A percentile compares a stretch with the other conserved stretches of the same genome.
These are phyloP conservation scores for Solanum chilense DNA, from an alignment of 257 asterid genomes.

Conservation along the genomic window DNA sequence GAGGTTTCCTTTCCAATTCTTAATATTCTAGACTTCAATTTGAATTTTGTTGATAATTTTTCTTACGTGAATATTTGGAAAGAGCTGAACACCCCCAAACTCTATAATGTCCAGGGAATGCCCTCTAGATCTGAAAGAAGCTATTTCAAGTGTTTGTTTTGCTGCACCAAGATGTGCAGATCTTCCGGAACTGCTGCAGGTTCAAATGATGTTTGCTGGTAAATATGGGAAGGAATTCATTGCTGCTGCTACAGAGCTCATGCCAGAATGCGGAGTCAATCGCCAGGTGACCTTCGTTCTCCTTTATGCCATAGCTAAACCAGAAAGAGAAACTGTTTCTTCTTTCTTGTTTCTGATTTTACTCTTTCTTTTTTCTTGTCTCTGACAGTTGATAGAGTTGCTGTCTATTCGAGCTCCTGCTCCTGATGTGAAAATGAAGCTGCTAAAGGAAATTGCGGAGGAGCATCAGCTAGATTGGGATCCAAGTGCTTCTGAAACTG, in stretches of 20 bases:
- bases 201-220: slow-evolving; percentile 59
- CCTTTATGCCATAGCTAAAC: not conserved
- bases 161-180: slow-evolving; percentile 99
- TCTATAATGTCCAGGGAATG: slow-evolving; percentile 57
- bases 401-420: slow-evolving; percentile 88
- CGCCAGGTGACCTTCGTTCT: slow-evolving; percentile 54
- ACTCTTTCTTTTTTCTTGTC: not conserved
- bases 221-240: slow-evolving; percentile 92
- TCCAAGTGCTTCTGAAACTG: slow-evolving; percentile 64
- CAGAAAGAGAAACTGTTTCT: not conserved
- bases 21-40: not conserved
- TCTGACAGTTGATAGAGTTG: slow-evolving; percentile 65
- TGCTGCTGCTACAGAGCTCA: slow-evolving; percentile 79
- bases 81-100: not conserved
- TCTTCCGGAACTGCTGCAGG: slow-evolving; percentile 74
- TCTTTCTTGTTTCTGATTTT: not conserved
- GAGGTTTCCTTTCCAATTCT: not conserved
- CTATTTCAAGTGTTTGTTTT: slow-evolving; percentile 90
- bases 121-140: slow-evolving; percentile 94
- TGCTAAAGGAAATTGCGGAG: slow-evolving; percentile 86
- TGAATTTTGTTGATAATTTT: not conserved
- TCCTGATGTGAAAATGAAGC: slow-evolving; percentile 78
- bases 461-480: slow-evolving; percentile 94
- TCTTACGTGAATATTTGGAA: not conserved
- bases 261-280: slow-evolving; percentile 96